These are phyloP conservation scores for Boletus speciosus DNA, from an alignment of 768 basidiomycete genomes.

Conservation along the genomic window DNA sequence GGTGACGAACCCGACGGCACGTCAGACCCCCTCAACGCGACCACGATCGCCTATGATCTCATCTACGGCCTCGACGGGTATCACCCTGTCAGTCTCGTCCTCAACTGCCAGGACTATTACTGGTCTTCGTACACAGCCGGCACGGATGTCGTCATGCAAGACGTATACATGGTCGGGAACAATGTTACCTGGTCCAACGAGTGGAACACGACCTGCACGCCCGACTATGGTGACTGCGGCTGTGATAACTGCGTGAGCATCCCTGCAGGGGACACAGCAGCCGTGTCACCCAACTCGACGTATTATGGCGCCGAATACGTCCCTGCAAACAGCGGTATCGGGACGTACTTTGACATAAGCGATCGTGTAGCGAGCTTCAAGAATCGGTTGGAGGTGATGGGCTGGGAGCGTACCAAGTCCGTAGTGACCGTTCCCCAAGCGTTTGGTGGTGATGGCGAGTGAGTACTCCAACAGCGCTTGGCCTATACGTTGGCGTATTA, in stretches of 20 bases:
- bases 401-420: slow-evolving; percentile 65
- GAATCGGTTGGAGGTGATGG: slow-evolving; percentile 55
- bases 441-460: slow-evolving; percentile 44
- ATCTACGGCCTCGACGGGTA: slow-evolving; percentile 63
- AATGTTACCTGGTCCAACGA: slow-evolving; percentile 61
- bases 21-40: slow-evolving; percentile 62
- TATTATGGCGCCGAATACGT: slow-evolving; percentile 13
- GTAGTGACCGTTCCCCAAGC: slow-evolving; percentile 82
- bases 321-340: slow-evolving; percentile 30
- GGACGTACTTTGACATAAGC: slow-evolving; percentile 61
- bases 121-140: slow-evolving; percentile 59
- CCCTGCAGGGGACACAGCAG: slow-evolving; percentile 38
- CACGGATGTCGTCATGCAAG: slow-evolving; percentile 69
- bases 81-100: slow-evolving; percentile 62
- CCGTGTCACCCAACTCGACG: slow-evolving; percentile 27
- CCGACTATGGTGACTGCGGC: slow-evolving; percentile 70
- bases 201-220: slow-evolving; percentile 62
- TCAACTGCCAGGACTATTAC: slow-evolving; percentile 65
- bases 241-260: slow-evolving; percentile 56
- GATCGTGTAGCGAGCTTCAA: slow-evolving; percentile 63
- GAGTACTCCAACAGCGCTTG: slow-evolving; percentile 16
- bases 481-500: not conserved
- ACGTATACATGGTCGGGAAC: slow-evolving; percentile 48
- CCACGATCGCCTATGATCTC: slow-evolving; percentile 44
- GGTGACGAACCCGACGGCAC: slow-evolving; percentile 74